These are phyloP conservation scores for Monosporascus ibericus DNA, from an alignment of 2,329 filamentous ascomycete genomes.

Conservation along the genomic window DNA sequence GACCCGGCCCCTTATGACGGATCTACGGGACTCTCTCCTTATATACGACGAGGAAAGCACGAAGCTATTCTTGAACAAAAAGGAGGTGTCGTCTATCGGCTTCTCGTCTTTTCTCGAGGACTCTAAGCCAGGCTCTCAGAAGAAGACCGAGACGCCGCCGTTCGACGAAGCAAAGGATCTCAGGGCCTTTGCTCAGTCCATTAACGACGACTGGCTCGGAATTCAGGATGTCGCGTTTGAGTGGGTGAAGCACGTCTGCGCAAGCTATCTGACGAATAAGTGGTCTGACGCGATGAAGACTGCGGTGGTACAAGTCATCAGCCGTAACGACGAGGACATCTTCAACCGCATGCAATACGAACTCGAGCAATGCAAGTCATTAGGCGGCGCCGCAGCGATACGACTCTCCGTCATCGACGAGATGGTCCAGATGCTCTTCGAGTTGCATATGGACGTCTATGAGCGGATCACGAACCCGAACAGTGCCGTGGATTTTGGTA, in stretches of 20 bases:
- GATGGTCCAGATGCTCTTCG: conserved; percentile 53
- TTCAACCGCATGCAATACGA: conserved; percentile 40
- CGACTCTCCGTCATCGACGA: conserved; percentile 30
- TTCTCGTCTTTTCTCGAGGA: conserved; percentile 60
- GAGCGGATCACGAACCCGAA: conserved; percentile 52
- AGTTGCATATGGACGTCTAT: conserved; percentile 56
- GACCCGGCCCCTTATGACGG: conserved; percentile 38
- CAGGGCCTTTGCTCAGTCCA: conserved; percentile 40
- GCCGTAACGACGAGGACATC: conserved; percentile 45
- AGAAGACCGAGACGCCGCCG: conserved; percentile 36
- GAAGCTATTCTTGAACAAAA: conserved; percentile 46
- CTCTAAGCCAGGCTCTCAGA: conserved; percentile 49
- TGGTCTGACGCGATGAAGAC: conserved; percentile 55
- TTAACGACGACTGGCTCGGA: conserved; percentile 46
- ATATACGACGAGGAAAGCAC: conserved; percentile 49
- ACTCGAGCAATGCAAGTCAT: conserved; percentile 21
- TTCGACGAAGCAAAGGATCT: conserved; percentile 51
- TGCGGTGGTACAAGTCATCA: conserved; percentile 51
- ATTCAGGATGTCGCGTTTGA: conserved; percentile 53
- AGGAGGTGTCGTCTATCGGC: conserved; percentile 44
- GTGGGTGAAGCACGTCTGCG: conserved; percentile 46
- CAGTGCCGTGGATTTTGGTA: conserved; percentile 44
- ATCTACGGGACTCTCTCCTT: conserved; percentile 43
- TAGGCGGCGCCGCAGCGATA: conserved; percentile 7
- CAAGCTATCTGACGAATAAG: conserved; percentile 45